Evolutionary conservation across 2,329 filamentous ascomycete species (phyloP), one percentile per base, ranked within the genome.

Genomic region (Fusarium fracticaudum): DNA sequence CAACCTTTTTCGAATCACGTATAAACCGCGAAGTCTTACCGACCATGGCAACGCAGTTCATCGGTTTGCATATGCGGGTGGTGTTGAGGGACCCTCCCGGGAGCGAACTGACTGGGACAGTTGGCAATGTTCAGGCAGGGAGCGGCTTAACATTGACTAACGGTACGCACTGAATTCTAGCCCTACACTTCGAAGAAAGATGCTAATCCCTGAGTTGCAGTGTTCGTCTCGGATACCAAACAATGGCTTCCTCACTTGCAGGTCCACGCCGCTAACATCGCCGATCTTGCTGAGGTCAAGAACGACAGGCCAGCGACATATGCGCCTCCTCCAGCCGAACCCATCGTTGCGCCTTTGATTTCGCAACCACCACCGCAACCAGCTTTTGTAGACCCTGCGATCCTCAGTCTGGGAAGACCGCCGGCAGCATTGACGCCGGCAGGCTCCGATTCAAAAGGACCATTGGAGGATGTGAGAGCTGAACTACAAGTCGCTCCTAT

Each of bases 361-460:
- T 65, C 78, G n/a, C 71, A 78, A 59, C 81, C 78, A 43, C 75
- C 78, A 50, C 67, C 76, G 60, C 81, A 84, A 72, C 76, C 84
- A 37, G 77, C 86, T 1, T 94, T 96, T 78, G 87, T 92, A n/a
- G 94, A 97, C 77, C 94, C 94, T 17, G 94, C 94, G 8, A 97
- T 97, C 63, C 80, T 97, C 51, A 95, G 93, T 79, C 89, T 94
- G 57, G 86, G 86, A 29, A 84, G 85, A 53, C 84, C 82, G 8
- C 84, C 86, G 4, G 79, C 74, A 33, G 77, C 79, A 1, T 78
- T 65, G 20, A 75, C 80, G 17, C 76, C 76, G 5, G 78, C 79
- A 10, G 76, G 77, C n/a, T 71, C 75, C 15, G 70, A 70, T 18
- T 45, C 50, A 22, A 78, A 69, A 50, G 63, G 43, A 17, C 60